phyloP scores from a whole-genome alignment of 768 basidiomycete species.

The Plicaturopsis crispa region DNA sequence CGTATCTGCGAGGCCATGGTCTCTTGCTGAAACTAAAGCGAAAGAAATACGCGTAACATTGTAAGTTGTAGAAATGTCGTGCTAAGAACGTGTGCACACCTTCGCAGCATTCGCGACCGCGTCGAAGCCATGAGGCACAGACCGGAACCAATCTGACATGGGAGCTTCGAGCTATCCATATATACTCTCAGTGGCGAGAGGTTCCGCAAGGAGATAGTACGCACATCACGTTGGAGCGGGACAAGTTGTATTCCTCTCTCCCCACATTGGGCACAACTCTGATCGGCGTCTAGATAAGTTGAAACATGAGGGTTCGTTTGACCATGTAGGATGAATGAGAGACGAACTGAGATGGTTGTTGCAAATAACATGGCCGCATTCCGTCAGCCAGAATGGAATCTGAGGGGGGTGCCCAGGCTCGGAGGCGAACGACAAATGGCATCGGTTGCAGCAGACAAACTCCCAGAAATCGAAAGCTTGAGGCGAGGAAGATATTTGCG shows the following conservation, averaged over 20 bases:
- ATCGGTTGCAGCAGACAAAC: slow-evolving; percentile 64
- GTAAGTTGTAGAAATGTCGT: neutral
- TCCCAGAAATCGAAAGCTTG: slow-evolving; percentile 65
- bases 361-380: slow-evolving; percentile 83
- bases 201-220: slow-evolving; percentile 8
- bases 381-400: slow-evolving; percentile 83
- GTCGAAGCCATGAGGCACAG: slow-evolving; percentile 55
- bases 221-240: slow-evolving; percentile 68
- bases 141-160: slow-evolving; percentile 78
- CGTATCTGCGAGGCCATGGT: slow-evolving; percentile 62
- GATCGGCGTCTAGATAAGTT: slow-evolving; percentile 50
- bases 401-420: slow-evolving; percentile 42
- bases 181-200: slow-evolving; percentile 5
- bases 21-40: slow-evolving; percentile 68
- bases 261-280: slow-evolving; percentile 69
- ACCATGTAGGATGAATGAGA: slow-evolving; percentile 9
- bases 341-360: slow-evolving; percentile 77
- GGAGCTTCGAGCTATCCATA: slow-evolving; percentile 61
- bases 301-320: neutral
- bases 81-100: slow-evolving; percentile 25
- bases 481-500: neutral
- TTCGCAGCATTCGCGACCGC: slow-evolving; percentile 58
- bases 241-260: slow-evolving; percentile 55
- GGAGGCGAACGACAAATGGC: slow-evolving; percentile 57
- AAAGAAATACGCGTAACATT: neutral